Percentiles rank a stretch among this genome's conserved stretches.
Evolutionary conservation across 331 rosid species (phyloP).

Genomic region (Quercus tomentella): DNA sequence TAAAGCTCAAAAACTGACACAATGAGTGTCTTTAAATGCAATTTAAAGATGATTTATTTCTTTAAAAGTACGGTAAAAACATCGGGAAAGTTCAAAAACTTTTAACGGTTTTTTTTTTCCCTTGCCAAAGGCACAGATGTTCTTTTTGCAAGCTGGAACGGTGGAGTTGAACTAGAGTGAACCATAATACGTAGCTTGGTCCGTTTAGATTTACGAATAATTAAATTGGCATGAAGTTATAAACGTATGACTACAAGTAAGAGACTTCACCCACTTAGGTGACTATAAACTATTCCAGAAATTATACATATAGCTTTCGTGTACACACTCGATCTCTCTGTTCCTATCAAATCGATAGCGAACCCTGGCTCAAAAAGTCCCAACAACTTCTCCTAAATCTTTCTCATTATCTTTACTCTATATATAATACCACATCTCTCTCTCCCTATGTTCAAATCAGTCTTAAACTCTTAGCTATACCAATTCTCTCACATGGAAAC

Average conservation of each 20-base stretch:
- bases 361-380: conserved; percentile 40
- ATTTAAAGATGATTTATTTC: too few relatives aligned
- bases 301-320: conserved; percentile 16
- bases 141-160: background rate
- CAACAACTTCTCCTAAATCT: conserved; percentile 57
- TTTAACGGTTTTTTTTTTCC: too few relatives aligned
- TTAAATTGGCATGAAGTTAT: background rate
- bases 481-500: conserved; percentile 36
- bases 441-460: conserved; percentile 1
- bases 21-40: too few relatives aligned
- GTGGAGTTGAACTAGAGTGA: background rate
- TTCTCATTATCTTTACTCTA: conserved; percentile 5
- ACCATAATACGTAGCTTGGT: background rate
- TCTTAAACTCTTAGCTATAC: background rate
- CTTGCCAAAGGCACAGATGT: too few relatives aligned
- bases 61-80: too few relatives aligned
- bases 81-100: too few relatives aligned
- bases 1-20: too few relatives aligned
- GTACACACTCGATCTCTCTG: background rate
- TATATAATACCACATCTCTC: conserved; percentile 17
- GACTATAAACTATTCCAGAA: background rate
- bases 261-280: background rate
- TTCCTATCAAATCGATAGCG: conserved; percentile 32
- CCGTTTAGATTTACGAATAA: background rate
- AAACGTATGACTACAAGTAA: background rate